phyloP scores from a whole-genome alignment of 2,329 filamentous ascomycete genomes.

The Aspergillus intermedius region DNA sequence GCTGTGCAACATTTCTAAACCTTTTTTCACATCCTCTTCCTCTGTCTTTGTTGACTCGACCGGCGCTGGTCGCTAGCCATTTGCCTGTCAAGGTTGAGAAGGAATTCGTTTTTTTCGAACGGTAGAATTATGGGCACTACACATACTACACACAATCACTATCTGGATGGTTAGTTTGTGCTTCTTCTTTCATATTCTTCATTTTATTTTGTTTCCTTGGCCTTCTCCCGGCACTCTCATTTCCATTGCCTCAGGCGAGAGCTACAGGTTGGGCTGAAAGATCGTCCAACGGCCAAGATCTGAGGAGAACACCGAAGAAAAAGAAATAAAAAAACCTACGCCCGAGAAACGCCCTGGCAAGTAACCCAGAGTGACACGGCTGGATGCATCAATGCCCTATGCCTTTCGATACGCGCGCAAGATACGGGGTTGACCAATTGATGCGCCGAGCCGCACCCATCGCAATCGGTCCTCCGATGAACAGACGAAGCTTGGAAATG shows the following conservation, averaged over 20 bases:
- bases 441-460: too few relatives aligned
- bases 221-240: not conserved
- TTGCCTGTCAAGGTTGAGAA: not conserved
- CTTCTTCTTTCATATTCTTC: slow-evolving; percentile 9
- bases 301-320: too few relatives aligned
- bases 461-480: too few relatives aligned
- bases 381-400: too few relatives aligned
- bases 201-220: slow-evolving; percentile 8
- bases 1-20: not conserved
- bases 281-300: not conserved
- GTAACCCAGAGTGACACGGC: too few relatives aligned
- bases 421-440: too few relatives aligned
- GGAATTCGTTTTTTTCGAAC: slow-evolving; percentile 5
- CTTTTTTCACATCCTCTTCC: slow-evolving; percentile 8
- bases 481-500: not conserved
- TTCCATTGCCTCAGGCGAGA: not conserved
- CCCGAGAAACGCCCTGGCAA: too few relatives aligned
- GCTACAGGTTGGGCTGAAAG: too few relatives aligned
- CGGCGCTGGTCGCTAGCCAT: slow-evolving; percentile 13
- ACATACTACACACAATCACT: slow-evolving; percentile 15
- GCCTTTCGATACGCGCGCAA: too few relatives aligned
- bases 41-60: slow-evolving; percentile 9
- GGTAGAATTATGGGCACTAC: slow-evolving; percentile 28
- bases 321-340: too few relatives aligned
- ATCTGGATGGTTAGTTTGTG: slow-evolving; percentile 34